Evolutionary conservation across 192 early-diverging fungal genomes (phyloP), one percentile per base, ranked within the genome.

Genomic region (Coemansia interrupta): DNA sequence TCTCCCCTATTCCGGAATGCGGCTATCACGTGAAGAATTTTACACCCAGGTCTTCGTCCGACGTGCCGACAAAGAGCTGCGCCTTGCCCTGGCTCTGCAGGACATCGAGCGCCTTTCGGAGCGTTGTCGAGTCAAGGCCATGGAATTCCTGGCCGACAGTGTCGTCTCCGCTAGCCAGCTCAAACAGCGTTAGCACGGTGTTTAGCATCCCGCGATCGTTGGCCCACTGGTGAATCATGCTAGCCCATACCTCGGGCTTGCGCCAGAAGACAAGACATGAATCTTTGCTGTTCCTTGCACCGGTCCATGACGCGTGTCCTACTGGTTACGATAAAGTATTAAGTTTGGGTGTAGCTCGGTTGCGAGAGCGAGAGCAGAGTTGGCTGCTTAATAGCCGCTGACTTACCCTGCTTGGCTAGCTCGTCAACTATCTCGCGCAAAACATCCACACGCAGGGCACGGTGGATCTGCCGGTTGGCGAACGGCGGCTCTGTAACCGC

Each of bases 191-290:
- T 64, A 92, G 78, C 48, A 97, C 86, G 0, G 88, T 83, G 66
- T 89, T 91, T 57, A 84, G 85, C 56, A 88, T 69, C 11, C 93
- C 93, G 46, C 86, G 89, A 57, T 60, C 52, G 64, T 64, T 63
- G 59, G 91, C 94, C 92, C 92, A 97, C 47, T 85, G 78, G 54
- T 88, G 85, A 12, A 97, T 83, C 61, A 89, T 63, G 12, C 69
- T 54, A 2, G 92, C 93, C 95, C 95, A 97, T 51, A 92, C 90
- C 46, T 94, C 92, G 8, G 91, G 91, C 67, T 86, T 91, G 56
- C 86, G 83, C 93, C 93, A 96, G 57, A 86, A 88, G 5, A 97
- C 78, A 24, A 91, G 70, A 17, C 88, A 91, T 14, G 60, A 50
- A 40, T 80, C 77, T 32, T 64, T 66, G 17, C 60, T 60, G 63